Percentiles rank a stretch among this genome's conserved stretches.
phyloP scores from a whole-genome alignment of 306 rosid genomes.

The Dalbergia oliveri region DNA sequence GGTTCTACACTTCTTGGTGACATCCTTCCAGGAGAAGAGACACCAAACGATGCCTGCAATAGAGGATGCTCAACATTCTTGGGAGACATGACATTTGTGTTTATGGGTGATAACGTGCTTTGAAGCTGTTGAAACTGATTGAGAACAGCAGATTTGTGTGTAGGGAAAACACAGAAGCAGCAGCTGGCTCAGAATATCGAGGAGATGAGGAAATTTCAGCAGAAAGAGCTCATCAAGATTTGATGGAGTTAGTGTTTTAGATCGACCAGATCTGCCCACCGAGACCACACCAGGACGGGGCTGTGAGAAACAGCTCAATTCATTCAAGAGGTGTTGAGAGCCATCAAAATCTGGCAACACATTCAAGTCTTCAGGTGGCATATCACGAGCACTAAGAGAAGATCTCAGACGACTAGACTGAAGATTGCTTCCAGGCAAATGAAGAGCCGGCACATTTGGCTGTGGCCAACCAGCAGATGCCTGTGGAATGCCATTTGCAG shows the following conservation, averaged over 20 bases:
- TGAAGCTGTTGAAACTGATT: conserved; percentile 91
- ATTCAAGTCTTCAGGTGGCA: conserved; percentile 63
- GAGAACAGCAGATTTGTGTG: conserved; percentile 75
- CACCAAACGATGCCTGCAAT: conserved; percentile 69
- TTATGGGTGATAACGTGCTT: conserved; percentile 76
- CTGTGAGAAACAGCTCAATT: conserved; percentile 71
- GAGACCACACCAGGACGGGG: conserved; percentile 58
- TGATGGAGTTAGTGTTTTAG: conserved; percentile 78
- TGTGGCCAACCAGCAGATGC: conserved; percentile 73
- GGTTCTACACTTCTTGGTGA: conserved; percentile 84
- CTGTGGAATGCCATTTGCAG: conserved; percentile 66
- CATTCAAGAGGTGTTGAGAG: conserved; percentile 75
- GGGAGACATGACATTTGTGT: conserved; percentile 74
- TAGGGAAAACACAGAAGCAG: conserved; percentile 76
- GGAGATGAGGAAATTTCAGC: conserved; percentile 82
- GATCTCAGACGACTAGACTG: conserved; percentile 92
- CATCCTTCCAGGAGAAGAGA: conserved; percentile 89
- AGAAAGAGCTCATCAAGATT: conserved; percentile 85
- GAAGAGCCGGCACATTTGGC: conserved; percentile 89
- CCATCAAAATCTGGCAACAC: conserved; percentile 66
- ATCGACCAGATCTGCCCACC: conserved; percentile 63
- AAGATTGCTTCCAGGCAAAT: conserved; percentile 81
- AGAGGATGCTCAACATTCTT: conserved; percentile 73
- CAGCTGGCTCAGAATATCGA: conserved; percentile 72
- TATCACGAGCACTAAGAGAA: conserved; percentile 85